Conservation (phyloP, 805 yeast genomes). For the Cyberlindnera saturnus region DNA sequence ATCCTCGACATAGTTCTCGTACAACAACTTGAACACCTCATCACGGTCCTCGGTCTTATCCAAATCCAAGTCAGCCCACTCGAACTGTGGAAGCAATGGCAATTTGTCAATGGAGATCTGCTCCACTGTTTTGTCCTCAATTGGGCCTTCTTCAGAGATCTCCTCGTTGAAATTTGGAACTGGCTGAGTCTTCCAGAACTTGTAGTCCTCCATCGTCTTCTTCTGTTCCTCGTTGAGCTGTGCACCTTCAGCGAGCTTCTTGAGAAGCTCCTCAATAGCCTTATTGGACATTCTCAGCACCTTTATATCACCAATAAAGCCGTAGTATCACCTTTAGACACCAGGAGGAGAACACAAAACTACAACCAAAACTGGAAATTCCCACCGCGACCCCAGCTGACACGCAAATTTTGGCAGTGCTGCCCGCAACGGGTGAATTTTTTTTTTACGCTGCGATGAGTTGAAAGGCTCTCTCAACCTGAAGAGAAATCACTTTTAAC, state of each 20-base stretch:
- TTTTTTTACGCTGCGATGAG: not conserved
- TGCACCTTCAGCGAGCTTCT: conserved; percentile 26
- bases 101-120: conserved; percentile 69
- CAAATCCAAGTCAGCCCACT: conserved; percentile 80
- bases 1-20: conserved; percentile 93
- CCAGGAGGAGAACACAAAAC: too few species aligned
- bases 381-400: not conserved
- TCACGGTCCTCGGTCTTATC: conserved; percentile 50
- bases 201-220: conserved; percentile 80
- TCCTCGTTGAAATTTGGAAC: conserved; percentile 72
- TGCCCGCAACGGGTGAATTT: not conserved
- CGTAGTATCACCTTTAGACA: too few species aligned
- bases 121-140: conserved; percentile 65
- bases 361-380: not conserved
- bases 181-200: conserved; percentile 98
- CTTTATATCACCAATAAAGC: too few species aligned
- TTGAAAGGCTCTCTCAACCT: not conserved
- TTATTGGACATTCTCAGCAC: conserved; percentile 23
- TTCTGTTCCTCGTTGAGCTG: conserved; percentile 51
- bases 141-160: conserved; percentile 71
- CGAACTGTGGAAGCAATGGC: conserved; percentile 66
- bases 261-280: conserved; percentile 54
- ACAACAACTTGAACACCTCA: conserved; percentile 74
- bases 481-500: too few species aligned
- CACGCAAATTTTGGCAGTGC: not conserved